A percentile compares a stretch with the other conserved stretches of the same genome.
These are phyloP conservation scores for Manihot esculenta DNA, from an alignment of 441 rosid species.

Conservation along the genomic window DNA sequence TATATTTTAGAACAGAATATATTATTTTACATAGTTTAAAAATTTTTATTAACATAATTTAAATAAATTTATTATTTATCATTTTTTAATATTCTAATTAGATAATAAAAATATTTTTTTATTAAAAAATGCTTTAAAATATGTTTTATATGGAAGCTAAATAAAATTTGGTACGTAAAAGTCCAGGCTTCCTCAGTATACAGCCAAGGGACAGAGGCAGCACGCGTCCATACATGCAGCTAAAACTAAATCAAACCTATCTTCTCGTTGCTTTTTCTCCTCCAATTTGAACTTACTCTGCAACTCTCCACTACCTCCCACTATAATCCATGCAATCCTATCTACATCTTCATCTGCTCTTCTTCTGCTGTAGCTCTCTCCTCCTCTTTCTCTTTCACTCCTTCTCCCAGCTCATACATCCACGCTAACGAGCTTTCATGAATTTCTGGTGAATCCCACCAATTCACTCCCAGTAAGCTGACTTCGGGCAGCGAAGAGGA, in stretches of 20 bases:
- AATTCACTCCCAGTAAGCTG: background rate
- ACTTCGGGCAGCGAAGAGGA: background rate
- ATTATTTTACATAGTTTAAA: too few relatives aligned
- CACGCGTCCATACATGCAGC: slow-evolving; percentile 13
- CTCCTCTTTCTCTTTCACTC: background rate
- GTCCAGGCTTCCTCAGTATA: too few relatives aligned
- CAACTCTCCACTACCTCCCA: background rate
- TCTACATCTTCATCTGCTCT: background rate
- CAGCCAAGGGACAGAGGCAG: background rate
- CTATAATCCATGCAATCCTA: background rate
- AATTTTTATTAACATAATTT: too few relatives aligned
- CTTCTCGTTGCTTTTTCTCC: slow-evolving; percentile 12
- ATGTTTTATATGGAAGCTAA: too few relatives aligned
- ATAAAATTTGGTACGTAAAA: too few relatives aligned
- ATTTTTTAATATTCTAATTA: too few relatives aligned
- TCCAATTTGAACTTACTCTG: slow-evolving; percentile 17
- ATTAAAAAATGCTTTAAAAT: too few relatives aligned
- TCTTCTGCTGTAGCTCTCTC: background rate
- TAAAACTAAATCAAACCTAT: background rate
- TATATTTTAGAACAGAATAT: too few relatives aligned
- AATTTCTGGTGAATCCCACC: background rate
- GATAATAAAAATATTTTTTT: too few relatives aligned
- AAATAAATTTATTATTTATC: too few relatives aligned
- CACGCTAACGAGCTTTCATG: background rate
- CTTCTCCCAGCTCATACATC: too few relatives aligned